Percentiles rank a stretch among this genome's conserved stretches.
Conservation (phyloP, 768 basidiomycete genomes). For the Boletus huronensis region DNA sequence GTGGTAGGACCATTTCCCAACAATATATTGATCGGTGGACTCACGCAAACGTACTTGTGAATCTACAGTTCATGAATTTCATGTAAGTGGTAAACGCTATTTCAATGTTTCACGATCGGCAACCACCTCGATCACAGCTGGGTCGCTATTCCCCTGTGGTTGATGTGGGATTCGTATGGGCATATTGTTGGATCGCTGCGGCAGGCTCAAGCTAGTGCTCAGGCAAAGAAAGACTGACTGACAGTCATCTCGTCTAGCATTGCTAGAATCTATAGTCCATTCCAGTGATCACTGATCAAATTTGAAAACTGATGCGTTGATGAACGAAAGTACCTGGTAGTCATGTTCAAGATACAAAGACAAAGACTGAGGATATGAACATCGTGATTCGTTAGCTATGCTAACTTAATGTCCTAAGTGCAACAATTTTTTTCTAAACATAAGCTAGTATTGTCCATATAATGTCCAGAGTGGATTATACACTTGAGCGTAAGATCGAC, state of each 20-base stretch:
- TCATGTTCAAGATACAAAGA: background rate
- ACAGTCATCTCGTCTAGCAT: background rate
- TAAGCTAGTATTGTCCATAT: background rate
- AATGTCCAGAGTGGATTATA: constrained; percentile 8
- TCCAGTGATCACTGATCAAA: background rate
- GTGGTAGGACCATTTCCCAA: constrained; percentile 46
- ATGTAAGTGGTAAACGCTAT: constrained; percentile 48
- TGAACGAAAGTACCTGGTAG: no score
- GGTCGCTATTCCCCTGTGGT: constrained; percentile 71
- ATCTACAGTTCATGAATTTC: constrained; percentile 68
- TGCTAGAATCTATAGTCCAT: background rate
- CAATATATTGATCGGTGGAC: background rate
- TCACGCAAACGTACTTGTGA: background rate
- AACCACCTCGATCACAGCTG: constrained; percentile 46
- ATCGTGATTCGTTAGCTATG: background rate
- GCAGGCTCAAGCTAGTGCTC: constrained; percentile 28
- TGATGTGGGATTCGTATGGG: constrained; percentile 76
- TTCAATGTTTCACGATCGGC: background rate
- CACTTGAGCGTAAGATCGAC: background rate
- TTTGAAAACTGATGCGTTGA: no score
- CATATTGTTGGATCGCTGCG: constrained; percentile 65
- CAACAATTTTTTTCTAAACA: background rate
- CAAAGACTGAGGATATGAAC: background rate
- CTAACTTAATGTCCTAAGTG: background rate
- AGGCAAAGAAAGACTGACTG: constrained; percentile 36